A percentile compares a stretch with the other conserved stretches of the same genome.
Evolutionary conservation across 106 monocot species (phyloP).

Genomic region (Dendrobium nobile): DNA sequence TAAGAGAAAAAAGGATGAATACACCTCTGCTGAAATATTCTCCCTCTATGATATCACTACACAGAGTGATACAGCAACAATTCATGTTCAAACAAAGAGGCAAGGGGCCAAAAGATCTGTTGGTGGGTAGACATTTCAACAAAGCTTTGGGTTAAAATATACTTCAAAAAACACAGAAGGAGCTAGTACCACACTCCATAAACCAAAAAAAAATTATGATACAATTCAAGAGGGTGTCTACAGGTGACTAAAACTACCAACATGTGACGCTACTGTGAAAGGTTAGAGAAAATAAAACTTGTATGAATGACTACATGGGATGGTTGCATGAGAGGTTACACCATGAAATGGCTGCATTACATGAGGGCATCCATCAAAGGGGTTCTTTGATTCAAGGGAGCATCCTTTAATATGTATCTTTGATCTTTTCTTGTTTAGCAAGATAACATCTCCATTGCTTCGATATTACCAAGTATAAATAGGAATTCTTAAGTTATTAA

Average conservation of each 20-base stretch:
- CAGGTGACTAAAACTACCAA: background rate
- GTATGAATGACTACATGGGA: background rate
- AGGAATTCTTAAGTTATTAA: background rate
- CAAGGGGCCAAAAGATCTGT: background rate
- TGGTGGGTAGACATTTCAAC: background rate
- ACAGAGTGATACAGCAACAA: background rate
- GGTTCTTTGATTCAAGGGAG: background rate
- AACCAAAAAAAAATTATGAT: background rate
- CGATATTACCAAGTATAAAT: background rate
- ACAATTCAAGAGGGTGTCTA: background rate
- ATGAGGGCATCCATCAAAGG: background rate
- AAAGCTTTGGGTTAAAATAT: background rate
- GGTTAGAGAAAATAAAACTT: too few relatives aligned
- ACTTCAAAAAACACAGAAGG: background rate
- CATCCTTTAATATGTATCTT: background rate
- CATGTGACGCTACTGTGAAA: background rate
- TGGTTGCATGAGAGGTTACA: background rate
- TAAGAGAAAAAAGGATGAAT: background rate
- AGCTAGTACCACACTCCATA: background rate
- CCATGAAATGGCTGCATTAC: background rate
- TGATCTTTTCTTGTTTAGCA: background rate
- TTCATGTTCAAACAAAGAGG: background rate
- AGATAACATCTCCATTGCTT: background rate
- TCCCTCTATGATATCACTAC: background rate
- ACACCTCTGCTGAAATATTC: background rate